These are phyloP conservation scores for Effrenium voratum DNA, from an alignment of 73 alveolate species.

Conservation along the genomic window DNA sequence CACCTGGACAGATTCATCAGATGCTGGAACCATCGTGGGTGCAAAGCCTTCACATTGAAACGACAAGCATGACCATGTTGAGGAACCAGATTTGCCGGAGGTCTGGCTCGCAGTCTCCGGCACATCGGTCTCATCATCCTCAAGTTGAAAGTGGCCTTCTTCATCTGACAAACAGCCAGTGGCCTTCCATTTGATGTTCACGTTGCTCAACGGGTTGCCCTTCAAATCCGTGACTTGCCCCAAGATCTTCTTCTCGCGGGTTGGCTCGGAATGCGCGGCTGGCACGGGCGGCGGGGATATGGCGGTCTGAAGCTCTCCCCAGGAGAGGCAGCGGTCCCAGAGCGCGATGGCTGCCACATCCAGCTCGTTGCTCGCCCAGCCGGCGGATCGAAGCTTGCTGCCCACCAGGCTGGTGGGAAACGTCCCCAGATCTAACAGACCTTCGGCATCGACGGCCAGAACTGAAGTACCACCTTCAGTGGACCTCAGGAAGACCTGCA, in stretches of 20 bases:
- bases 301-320: slow-evolving; percentile 63
- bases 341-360: slow-evolving; percentile 65
- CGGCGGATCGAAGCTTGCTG: slow-evolving; percentile 61
- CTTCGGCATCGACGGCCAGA: slow-evolving; percentile 59
- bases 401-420: slow-evolving; percentile 39
- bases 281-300: not conserved
- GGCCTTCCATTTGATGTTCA: slow-evolving; percentile 64
- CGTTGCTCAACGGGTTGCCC: slow-evolving; percentile 29
- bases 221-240: slow-evolving; percentile 50
- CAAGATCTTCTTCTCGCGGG: not conserved
- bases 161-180: slow-evolving; percentile 71
- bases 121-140: slow-evolving; percentile 79
- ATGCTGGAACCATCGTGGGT: slow-evolving; percentile 21
- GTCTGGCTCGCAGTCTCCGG: slow-evolving; percentile 58
- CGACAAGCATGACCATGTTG: slow-evolving; percentile 19
- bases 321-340: slow-evolving; percentile 80
- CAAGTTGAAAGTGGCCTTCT: slow-evolving; percentile 32
- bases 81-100: slow-evolving; percentile 63
- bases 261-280: not conserved
- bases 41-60: slow-evolving; percentile 68
- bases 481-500: slow-evolving; percentile 55
- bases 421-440: slow-evolving; percentile 64
- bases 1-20: not conserved
- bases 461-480: slow-evolving; percentile 59
- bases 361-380: slow-evolving; percentile 88